Evolutionary conservation across 1,284 basidiomycete species (phyloP).

Genomic region (Ceratobasidium sp.): DNA sequence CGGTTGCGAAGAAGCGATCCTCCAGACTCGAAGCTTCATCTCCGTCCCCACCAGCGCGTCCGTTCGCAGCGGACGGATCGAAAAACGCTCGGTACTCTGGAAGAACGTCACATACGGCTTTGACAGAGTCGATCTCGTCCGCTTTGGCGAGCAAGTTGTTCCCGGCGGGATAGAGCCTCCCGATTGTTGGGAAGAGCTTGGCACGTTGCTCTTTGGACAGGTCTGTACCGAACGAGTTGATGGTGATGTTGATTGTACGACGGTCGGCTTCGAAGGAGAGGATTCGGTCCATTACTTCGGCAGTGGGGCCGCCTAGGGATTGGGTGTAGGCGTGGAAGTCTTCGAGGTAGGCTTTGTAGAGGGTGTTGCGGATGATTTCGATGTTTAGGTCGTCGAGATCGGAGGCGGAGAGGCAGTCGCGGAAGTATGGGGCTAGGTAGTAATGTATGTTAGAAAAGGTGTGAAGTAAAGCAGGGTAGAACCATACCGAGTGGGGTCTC

Average conservation of each 20-base stretch:
- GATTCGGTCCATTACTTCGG: slow-evolving; percentile 90
- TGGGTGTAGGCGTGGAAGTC: slow-evolving; percentile 93
- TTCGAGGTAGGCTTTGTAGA: slow-evolving; percentile 99
- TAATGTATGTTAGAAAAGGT: slow-evolving; percentile 38
- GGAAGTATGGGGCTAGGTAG: slow-evolving; percentile 91
- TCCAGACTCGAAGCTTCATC: slow-evolving; percentile 82
- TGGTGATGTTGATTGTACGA: slow-evolving; percentile 97
- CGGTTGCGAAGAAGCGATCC: slow-evolving; percentile 95
- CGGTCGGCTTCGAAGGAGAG: slow-evolving; percentile 98
- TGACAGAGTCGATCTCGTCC: slow-evolving; percentile 96
- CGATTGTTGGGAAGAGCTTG: slow-evolving; percentile 95
- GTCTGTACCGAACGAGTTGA: slow-evolving; percentile 98
- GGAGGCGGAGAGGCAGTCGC: slow-evolving; percentile 92
- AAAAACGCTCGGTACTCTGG: slow-evolving; percentile 95
- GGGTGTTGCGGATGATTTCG: slow-evolving; percentile 99
- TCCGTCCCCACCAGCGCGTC: slow-evolving; percentile 62
- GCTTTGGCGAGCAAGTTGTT: slow-evolving; percentile 95
- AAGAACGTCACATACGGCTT: slow-evolving; percentile 88
- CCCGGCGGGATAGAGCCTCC: slow-evolving; percentile 94
- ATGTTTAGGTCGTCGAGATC: slow-evolving; percentile 99
- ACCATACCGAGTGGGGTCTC: slow-evolving; percentile 93
- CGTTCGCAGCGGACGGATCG: slow-evolving; percentile 62
- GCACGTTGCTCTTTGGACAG: slow-evolving; percentile 96
- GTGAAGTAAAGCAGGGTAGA: slow-evolving; percentile 23
- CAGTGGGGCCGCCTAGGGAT: slow-evolving; percentile 86